Percentiles rank a stretch among this genome's conserved stretches.
These are phyloP conservation scores for Barnettozyma californica DNA, from an alignment of 805 yeast genomes.

Conservation along the genomic window DNA sequence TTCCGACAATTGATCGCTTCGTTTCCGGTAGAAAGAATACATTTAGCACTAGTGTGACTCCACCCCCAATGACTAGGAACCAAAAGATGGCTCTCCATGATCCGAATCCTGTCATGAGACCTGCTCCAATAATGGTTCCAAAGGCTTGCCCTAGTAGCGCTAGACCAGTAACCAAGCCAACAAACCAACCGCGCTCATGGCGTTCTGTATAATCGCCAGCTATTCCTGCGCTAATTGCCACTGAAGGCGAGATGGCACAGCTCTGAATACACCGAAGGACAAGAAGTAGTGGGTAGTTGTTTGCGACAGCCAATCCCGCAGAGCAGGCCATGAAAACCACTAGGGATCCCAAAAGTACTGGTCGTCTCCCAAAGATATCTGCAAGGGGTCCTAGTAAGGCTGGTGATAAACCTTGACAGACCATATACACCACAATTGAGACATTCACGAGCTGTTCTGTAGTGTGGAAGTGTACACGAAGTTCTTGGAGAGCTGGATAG, in stretches of 20 bases:
- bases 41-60: constrained; percentile 33
- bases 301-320: no score
- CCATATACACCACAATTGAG: constrained; percentile 69
- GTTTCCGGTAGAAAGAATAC: constrained; percentile 64
- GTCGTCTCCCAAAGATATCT: constrained; percentile 68
- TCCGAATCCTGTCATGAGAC: constrained; percentile 36
- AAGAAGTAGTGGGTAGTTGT: no score
- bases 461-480: constrained; percentile 50
- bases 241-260: constrained; percentile 66
- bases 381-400: constrained; percentile 61
- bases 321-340: no score
- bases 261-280: constrained; percentile 45
- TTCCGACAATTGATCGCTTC: constrained; percentile 31
- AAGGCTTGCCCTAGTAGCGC: constrained; percentile 69
- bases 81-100: constrained; percentile 72
- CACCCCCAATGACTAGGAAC: constrained; percentile 59
- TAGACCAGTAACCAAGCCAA: constrained; percentile 60
- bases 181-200: constrained; percentile 61
- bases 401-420: constrained; percentile 76
- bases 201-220: constrained; percentile 69
- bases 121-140: constrained; percentile 63
- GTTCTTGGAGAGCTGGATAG: constrained; percentile 64
- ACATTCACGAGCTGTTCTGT: constrained; percentile 55
- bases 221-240: constrained; percentile 64
- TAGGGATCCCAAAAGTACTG: constrained; percentile 36